phyloP scores from a whole-genome alignment of 1,139 yeast genomes.

The Yamadazyma triangularis region DNA sequence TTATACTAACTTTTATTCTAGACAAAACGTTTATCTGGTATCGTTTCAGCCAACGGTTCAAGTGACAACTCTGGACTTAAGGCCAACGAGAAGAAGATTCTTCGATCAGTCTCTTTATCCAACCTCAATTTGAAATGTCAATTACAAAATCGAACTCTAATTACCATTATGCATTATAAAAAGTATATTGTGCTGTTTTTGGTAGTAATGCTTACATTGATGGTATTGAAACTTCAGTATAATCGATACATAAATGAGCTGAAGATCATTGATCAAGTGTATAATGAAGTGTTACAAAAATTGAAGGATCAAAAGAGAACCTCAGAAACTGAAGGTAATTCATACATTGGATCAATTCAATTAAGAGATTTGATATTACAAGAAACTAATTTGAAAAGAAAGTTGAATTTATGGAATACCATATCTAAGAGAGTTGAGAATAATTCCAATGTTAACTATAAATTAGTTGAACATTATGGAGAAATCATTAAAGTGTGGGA shows the following conservation, averaged over 20 bases:
- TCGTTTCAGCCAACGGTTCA: constrained; percentile 19
- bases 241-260: constrained; percentile 26
- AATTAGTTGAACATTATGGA: constrained; percentile 71
- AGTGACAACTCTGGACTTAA: constrained; percentile 22
- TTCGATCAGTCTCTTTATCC: constrained; percentile 72
- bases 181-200: constrained; percentile 25
- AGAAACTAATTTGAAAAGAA: constrained; percentile 40
- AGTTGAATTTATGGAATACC: constrained; percentile 56
- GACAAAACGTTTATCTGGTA: constrained; percentile 21
- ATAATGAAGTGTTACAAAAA: constrained; percentile 42
- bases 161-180: constrained; percentile 44
- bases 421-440: constrained; percentile 59
- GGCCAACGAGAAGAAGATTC: constrained; percentile 41
- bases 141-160: constrained; percentile 49
- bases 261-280: constrained; percentile 30
- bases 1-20: constrained; percentile 15
- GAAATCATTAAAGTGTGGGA: constrained; percentile 90
- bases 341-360: constrained; percentile 68
- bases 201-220: constrained; percentile 15
- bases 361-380: constrained; percentile 66
- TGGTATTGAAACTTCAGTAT: constrained; percentile 28
- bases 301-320: constrained; percentile 32
- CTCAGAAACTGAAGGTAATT: constrained; percentile 16
- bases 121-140: constrained; percentile 62
- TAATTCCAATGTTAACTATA: constrained; percentile 57